Percentiles rank a stretch among this genome's conserved stretches.
Evolutionary conservation across 1,284 basidiomycete species (phyloP).

Genomic region (Meripilus lineatus): DNA sequence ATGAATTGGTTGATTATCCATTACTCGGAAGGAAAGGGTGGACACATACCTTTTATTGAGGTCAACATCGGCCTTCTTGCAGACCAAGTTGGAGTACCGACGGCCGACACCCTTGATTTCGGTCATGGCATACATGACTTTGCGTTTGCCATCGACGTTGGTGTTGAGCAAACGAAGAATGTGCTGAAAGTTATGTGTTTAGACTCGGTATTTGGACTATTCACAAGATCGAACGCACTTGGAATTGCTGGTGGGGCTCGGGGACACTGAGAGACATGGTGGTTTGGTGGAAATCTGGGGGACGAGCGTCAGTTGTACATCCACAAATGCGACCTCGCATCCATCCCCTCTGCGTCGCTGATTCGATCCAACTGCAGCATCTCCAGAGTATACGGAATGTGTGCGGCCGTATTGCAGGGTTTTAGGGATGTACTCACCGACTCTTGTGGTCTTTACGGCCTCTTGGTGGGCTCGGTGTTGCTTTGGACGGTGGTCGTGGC

Average conservation of each 20-base stretch:
- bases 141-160: constrained; percentile 98
- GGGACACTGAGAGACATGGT: constrained; percentile 92
- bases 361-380: background rate
- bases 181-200: constrained; percentile 51
- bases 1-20: background rate
- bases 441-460: background rate
- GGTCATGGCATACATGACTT: constrained; percentile 97
- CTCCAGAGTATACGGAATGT: no score
- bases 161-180: constrained; percentile 99
- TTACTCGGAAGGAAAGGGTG: background rate
- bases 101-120: constrained; percentile 99
- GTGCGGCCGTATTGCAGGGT: background rate
- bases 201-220: constrained; percentile 1
- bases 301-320: constrained; percentile 7
- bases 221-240: constrained; percentile 43
- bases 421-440: constrained; percentile 4
- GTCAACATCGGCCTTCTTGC: constrained; percentile 99
- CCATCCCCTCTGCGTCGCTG: constrained; percentile 2
- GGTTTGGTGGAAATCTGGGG: constrained; percentile 6
- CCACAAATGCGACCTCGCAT: constrained; percentile 12
- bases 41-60: constrained; percentile 92
- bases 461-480: no score
- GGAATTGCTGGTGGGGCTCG: constrained; percentile 90
- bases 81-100: constrained; percentile 97
- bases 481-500: no score